Conservation (phyloP, 768 basidiomycete genomes). For the Artomyces pyxidatus region DNA sequence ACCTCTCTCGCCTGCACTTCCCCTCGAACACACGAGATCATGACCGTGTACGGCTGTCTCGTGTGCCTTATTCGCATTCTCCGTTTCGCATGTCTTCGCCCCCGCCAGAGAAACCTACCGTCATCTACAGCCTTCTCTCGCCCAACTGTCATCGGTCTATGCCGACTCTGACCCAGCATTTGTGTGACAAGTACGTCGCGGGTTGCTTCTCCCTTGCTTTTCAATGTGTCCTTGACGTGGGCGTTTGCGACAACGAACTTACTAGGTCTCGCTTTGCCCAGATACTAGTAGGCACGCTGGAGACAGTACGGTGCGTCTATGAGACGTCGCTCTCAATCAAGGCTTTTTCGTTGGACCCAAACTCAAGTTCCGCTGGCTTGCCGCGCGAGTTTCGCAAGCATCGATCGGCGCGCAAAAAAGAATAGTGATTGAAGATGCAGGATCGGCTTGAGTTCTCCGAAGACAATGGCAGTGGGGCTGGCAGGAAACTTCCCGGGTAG, state of each 20-base stretch:
- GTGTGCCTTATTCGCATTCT: slow-evolving; percentile 91
- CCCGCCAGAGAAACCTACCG: slow-evolving; percentile 66
- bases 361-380: slow-evolving; percentile 63
- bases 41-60: slow-evolving; percentile 95
- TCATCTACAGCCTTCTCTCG: slow-evolving; percentile 72
- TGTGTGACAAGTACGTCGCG: slow-evolving; percentile 77
- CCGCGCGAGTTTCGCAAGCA: slow-evolving; percentile 73
- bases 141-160: slow-evolving; percentile 46
- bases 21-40: slow-evolving; percentile 94
- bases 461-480: slow-evolving; percentile 30
- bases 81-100: slow-evolving; percentile 81
- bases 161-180: slow-evolving; percentile 57
- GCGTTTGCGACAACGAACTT: slow-evolving; percentile 88
- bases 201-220: slow-evolving; percentile 90
- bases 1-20: slow-evolving; percentile 96
- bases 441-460: slow-evolving; percentile 50
- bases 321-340: slow-evolving; percentile 88
- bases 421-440: slow-evolving; percentile 50
- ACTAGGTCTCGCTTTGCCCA: slow-evolving; percentile 90
- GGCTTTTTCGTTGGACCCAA: slow-evolving; percentile 81
- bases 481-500: slow-evolving; percentile 6
- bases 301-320: slow-evolving; percentile 88
- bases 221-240: slow-evolving; percentile 95
- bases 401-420: slow-evolving; percentile 51
- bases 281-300: slow-evolving; percentile 86